A percentile compares a stretch with the other conserved stretches of the same genome.
phyloP scores from a whole-genome alignment of 768 basidiomycete species.

The Suillus cothurnatus region DNA sequence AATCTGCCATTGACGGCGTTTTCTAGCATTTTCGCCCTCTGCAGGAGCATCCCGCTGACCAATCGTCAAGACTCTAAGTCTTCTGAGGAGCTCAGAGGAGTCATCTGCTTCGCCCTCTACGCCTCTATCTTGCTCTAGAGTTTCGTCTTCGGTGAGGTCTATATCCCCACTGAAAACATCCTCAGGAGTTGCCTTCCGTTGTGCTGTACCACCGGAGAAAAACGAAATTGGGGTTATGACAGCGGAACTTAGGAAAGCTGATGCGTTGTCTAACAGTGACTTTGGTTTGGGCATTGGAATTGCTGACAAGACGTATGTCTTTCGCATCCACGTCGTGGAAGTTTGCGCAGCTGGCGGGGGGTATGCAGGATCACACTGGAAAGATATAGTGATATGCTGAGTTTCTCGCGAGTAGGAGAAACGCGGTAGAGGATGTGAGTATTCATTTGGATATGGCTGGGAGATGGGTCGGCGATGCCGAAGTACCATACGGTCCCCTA shows the following conservation, averaged over 20 bases:
- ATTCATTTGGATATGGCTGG: constrained; percentile 74
- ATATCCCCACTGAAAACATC: constrained; percentile 68
- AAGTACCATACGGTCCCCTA: constrained; percentile 68
- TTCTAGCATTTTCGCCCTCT: constrained; percentile 38
- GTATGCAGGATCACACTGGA: constrained; percentile 65
- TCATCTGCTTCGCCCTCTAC: constrained; percentile 83
- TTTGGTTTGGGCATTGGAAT: constrained; percentile 70
- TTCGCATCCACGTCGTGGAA: constrained; percentile 56
- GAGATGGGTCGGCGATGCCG: constrained; percentile 79
- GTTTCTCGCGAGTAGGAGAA: constrained; percentile 61
- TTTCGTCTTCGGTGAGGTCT: constrained; percentile 76
- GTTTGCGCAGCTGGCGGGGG: constrained; percentile 38
- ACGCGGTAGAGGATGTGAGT: constrained; percentile 74
- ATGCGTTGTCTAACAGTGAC: constrained; percentile 71
- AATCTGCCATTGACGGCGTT: constrained; percentile 52
- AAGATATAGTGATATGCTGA: constrained; percentile 61
- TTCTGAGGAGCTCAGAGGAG: constrained; percentile 56
- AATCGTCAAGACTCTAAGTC: constrained; percentile 56
- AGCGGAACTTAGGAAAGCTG: constrained; percentile 62
- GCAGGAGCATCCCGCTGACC: constrained; percentile 39
- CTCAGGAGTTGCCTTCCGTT: constrained; percentile 57
- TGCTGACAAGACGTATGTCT: constrained; percentile 62
- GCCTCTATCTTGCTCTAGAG: constrained; percentile 75
- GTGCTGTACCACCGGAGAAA: constrained; percentile 40
- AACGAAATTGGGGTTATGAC: constrained; percentile 61